phyloP scores from a whole-genome alignment of 352 stramenopile species.

The Pythium aristosporum region DNA sequence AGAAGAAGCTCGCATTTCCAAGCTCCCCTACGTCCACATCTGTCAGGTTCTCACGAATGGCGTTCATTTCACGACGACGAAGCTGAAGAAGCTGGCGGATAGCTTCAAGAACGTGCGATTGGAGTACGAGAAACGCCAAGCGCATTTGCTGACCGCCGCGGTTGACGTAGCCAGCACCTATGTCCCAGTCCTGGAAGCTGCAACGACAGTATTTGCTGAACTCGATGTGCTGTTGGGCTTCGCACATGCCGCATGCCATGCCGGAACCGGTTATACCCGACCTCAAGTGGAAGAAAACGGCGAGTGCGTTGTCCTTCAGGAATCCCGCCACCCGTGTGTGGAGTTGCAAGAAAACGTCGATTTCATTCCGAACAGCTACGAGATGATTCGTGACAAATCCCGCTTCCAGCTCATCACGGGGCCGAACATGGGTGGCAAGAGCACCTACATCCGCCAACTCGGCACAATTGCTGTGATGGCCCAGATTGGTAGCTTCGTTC shows the following conservation, averaged over 20 bases:
- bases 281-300: conserved; percentile 57
- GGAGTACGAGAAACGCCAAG: conserved; percentile 93
- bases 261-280: conserved; percentile 75
- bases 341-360: conserved; percentile 95
- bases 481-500: conserved; percentile 98
- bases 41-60: conserved; percentile 96
- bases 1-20: conserved; percentile 89
- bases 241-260: conserved; percentile 93
- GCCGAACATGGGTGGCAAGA: conserved; percentile 99
- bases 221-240: conserved; percentile 96
- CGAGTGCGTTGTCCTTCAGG: conserved; percentile 68
- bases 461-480: conserved; percentile 95
- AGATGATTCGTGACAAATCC: conserved; percentile 75
- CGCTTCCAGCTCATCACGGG: conserved; percentile 97
- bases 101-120: conserved; percentile 82
- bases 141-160: conserved; percentile 89
- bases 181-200: conserved; percentile 93
- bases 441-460: conserved; percentile 97
- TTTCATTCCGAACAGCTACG: conserved; percentile 99
- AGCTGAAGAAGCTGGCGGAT: conserved; percentile 82
- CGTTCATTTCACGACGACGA: conserved; percentile 96
- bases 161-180: conserved; percentile 96
- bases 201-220: conserved; percentile 83
- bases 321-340: conserved; percentile 96
- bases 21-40: conserved; percentile 87